A percentile compares a stretch with the other conserved stretches of the same genome.
Evolutionary conservation across 2,329 filamentous ascomycete genomes (phyloP).

Genomic region (Gremmenia infestans): DNA sequence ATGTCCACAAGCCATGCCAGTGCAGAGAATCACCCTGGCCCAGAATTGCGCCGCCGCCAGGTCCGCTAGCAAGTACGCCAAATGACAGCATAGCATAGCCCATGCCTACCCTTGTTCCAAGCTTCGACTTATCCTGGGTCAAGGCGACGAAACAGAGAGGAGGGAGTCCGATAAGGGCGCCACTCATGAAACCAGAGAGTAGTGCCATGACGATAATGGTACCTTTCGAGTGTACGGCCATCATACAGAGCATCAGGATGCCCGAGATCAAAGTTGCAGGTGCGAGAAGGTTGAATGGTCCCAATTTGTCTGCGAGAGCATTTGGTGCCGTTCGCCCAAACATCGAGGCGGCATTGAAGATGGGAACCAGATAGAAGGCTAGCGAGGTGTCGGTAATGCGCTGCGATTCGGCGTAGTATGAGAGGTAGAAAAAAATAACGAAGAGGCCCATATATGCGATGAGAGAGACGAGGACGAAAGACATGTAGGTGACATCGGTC

Average conservation of each 20-base stretch:
- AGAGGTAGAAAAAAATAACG: conserved; percentile 37
- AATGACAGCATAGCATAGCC: conserved; percentile 8
- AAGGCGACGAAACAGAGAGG: conserved; percentile 36
- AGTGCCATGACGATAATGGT: conserved; percentile 56
- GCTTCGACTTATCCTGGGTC: conserved; percentile 36
- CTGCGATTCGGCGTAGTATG: conserved; percentile 32
- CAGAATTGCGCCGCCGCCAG: conserved; percentile 8
- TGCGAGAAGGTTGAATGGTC: conserved; percentile 47
- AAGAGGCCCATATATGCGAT: conserved; percentile 38
- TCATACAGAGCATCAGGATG: conserved; percentile 34
- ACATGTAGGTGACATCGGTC: conserved; percentile 34
- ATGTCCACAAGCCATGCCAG: conserved; percentile 9
- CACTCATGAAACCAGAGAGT: conserved; percentile 56
- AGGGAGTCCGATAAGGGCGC: conserved; percentile 39
- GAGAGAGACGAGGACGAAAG: conserved; percentile 32
- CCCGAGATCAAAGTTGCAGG: conserved; percentile 35
- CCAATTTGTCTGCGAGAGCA: conserved; percentile 45
- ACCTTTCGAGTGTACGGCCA: conserved; percentile 35
- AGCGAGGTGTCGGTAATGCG: conserved; percentile 34
- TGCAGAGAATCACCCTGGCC: conserved; percentile 1
- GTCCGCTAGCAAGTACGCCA: conserved; percentile 8
- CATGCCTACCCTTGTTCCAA: conserved; percentile 40
- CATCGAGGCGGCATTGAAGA: conserved; percentile 45
- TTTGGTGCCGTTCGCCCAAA: conserved; percentile 51
- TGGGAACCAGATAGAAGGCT: conserved; percentile 45